Percentiles rank a stretch among this genome's conserved stretches.
Evolutionary conservation across 2,329 filamentous ascomycete genomes (phyloP).

Genomic region (Diaporthe sp.): DNA sequence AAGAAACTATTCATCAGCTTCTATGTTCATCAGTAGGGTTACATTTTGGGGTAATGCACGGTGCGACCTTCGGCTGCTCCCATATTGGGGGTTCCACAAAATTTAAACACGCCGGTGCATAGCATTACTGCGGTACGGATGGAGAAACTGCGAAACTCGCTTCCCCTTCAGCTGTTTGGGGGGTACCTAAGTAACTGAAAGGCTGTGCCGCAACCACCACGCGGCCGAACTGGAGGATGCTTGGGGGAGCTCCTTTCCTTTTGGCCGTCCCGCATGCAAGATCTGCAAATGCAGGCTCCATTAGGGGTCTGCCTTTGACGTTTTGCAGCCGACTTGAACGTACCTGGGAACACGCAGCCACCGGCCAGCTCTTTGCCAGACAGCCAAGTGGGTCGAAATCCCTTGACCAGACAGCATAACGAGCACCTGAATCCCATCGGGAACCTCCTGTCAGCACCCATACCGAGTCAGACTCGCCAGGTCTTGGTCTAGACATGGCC

Average conservation of each 20-base stretch:
- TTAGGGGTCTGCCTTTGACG: neutral
- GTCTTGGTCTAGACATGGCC: constrained; percentile 7
- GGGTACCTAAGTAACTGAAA: constrained; percentile 16
- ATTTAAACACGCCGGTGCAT: constrained; percentile 35
- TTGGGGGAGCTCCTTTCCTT: neutral
- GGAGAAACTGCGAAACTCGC: constrained; percentile 54
- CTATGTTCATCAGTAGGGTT: constrained; percentile 18
- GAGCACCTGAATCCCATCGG: constrained; percentile 1
- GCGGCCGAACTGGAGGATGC: neutral
- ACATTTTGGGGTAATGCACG: constrained; percentile 25
- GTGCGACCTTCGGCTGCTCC: constrained; percentile 32
- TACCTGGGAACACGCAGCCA: neutral
- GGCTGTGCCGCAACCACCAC: neutral
- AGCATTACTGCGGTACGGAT: constrained; percentile 14
- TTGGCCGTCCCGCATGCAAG: constrained; percentile 10
- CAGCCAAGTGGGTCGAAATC: constrained; percentile 20
- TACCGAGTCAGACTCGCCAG: neutral
- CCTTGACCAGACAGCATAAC: constrained; percentile 20
- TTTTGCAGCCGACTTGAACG: neutral
- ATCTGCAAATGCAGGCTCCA: constrained; percentile 21
- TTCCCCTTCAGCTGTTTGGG: constrained; percentile 53
- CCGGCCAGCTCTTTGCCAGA: constrained; percentile 3
- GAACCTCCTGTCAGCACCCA: constrained; percentile 8
- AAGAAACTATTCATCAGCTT: neutral
- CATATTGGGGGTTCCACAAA: constrained; percentile 33